Evolutionary conservation across 164 flowering plant species (phyloP).

Genomic region (Tetrastigma voinierianum): DNA sequence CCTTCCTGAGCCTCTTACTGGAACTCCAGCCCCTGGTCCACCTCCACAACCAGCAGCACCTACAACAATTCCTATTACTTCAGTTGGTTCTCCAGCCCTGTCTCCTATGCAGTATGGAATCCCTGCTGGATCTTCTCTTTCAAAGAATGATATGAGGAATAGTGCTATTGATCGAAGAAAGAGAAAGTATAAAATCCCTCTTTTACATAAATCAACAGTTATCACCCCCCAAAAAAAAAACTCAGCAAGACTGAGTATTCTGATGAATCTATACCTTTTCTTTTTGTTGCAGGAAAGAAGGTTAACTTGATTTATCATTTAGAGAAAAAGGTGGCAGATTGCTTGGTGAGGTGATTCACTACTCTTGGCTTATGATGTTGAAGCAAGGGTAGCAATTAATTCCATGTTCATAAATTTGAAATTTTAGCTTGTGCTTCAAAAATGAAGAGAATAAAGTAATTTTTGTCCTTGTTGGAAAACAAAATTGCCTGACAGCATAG

Average conservation of each 20-base stretch:
- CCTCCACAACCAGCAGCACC: constrained; percentile 39
- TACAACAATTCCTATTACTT: constrained; percentile 25
- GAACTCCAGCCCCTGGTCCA: constrained; percentile 40
- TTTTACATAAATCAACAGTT: neutral
- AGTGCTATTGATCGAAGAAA: constrained; percentile 70
- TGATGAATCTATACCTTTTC: constrained; percentile 1
- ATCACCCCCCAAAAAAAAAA: neutral
- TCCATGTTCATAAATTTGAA: neutral
- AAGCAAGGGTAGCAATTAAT: neutral
- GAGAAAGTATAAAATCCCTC: constrained; percentile 54
- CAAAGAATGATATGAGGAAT: constrained; percentile 65
- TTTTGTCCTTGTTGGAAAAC: no score
- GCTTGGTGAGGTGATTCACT: constrained; percentile 2
- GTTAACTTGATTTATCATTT: constrained; percentile 7
- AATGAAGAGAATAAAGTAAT: neutral
- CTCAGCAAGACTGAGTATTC: neutral
- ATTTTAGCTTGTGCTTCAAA: neutral
- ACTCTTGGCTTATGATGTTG: constrained; percentile 1
- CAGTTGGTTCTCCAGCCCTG: constrained; percentile 42
- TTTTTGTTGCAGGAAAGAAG: constrained; percentile 44
- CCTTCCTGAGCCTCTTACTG: constrained; percentile 64
- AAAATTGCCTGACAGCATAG: no score
- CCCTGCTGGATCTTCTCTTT: constrained; percentile 52
- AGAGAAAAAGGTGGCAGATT: neutral
- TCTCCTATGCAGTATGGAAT: constrained; percentile 78